Evolutionary conservation across 768 basidiomycete species (phyloP).

Genomic region (Antrodiella citrinella): DNA sequence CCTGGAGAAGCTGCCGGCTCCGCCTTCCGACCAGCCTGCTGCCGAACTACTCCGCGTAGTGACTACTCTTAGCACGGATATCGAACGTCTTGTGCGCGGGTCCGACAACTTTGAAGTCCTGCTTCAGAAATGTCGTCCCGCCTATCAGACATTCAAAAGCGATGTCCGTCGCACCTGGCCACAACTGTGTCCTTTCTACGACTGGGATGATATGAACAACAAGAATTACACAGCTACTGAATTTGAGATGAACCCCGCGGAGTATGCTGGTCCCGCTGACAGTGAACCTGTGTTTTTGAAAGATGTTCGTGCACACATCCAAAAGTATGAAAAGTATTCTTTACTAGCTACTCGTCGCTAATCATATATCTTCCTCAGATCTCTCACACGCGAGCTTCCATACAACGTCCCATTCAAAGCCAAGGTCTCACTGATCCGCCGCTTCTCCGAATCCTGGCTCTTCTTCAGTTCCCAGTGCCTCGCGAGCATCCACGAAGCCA

Average conservation of each 20-base stretch:
- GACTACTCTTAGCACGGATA: slow-evolving; percentile 33
- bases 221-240: no score
- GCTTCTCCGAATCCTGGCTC: slow-evolving; percentile 38
- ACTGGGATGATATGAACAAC: no score
- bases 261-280: no score
- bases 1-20: slow-evolving; percentile 30
- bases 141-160: slow-evolving; percentile 35
- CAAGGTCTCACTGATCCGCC: slow-evolving; percentile 36
- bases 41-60: slow-evolving; percentile 43
- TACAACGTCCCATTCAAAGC: slow-evolving; percentile 55
- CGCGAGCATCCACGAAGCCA: slow-evolving; percentile 24
- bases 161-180: slow-evolving; percentile 46
- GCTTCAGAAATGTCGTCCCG: slow-evolving; percentile 42
- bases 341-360: no score
- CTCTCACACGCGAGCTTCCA: slow-evolving; percentile 60
- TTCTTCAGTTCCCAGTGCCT: slow-evolving; percentile 38
- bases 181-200: slow-evolving; percentile 41
- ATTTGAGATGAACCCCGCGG: background rate
- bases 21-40: slow-evolving; percentile 45
- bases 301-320: slow-evolving; percentile 36
- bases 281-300: slow-evolving; percentile 33
- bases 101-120: slow-evolving; percentile 40
- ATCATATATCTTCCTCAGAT: slow-evolving; percentile 27
- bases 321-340: slow-evolving; percentile 31
- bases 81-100: slow-evolving; percentile 40